A percentile compares a stretch with the other conserved stretches of the same genome.
These are phyloP conservation scores for Hawksworthiomyces lignivorus DNA, from an alignment of 2,329 filamentous ascomycete genomes.

Conservation along the genomic window DNA sequence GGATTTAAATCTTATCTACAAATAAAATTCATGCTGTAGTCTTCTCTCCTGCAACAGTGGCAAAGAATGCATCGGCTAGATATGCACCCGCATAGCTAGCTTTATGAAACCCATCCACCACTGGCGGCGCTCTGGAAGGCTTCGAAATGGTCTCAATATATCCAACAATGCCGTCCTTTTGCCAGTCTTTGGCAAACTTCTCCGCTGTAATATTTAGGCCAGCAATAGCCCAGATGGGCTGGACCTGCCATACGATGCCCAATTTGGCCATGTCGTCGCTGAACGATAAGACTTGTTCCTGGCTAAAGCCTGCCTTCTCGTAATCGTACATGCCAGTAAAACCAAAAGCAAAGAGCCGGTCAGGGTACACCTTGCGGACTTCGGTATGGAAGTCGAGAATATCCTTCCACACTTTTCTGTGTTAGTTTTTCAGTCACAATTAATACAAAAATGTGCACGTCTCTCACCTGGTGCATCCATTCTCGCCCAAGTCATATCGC, in stretches of 20 bases:
- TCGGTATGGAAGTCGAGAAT: conserved; percentile 28
- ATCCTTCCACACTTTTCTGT: conserved; percentile 29
- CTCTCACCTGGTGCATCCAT: conserved; percentile 16
- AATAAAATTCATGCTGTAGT: too few species aligned
- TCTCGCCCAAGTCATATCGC: conserved; percentile 9
- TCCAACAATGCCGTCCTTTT: conserved; percentile 26
- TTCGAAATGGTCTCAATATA: conserved; percentile 22
- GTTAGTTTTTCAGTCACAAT: too few species aligned
- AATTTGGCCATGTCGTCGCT: conserved; percentile 27
- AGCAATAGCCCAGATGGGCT: conserved; percentile 30
- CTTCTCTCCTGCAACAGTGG: conserved; percentile 14
- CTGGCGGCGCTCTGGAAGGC: conserved; percentile 20
- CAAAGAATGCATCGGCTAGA: conserved; percentile 29
- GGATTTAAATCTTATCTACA: too few species aligned
- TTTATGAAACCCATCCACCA: conserved; percentile 29
- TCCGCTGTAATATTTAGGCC: conserved; percentile 26
- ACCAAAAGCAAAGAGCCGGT: conserved; percentile 30
- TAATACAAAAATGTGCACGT: too few species aligned
- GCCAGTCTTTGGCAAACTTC: conserved; percentile 27
- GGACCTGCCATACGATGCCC: conserved; percentile 31
- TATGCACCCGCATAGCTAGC: conserved; percentile 27
- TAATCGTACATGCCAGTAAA: conserved; percentile 30
- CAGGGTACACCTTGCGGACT: conserved; percentile 25
- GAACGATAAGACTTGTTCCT: conserved; percentile 23
- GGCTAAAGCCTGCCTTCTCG: conserved; percentile 25